Conservation (phyloP, 306 rosid species). For the Prinsepia uniflora region DNA sequence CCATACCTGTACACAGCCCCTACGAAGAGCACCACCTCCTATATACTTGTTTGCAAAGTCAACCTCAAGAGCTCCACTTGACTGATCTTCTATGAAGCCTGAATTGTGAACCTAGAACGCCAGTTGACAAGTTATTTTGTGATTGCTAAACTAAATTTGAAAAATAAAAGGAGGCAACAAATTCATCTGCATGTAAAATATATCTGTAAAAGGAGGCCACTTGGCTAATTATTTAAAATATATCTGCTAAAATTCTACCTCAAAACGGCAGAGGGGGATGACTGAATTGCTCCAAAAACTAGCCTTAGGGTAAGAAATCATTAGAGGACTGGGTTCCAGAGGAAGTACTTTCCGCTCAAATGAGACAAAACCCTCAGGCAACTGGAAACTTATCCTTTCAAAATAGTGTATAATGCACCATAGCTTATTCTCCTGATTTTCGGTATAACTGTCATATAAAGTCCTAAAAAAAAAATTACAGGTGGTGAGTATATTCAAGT, state of each 20-base stretch:
- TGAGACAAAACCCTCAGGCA: slow-evolving; percentile 70
- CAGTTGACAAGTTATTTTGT: slow-evolving; percentile 2
- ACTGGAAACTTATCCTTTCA: slow-evolving; percentile 59
- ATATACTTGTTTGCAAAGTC: slow-evolving; percentile 91
- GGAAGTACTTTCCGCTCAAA: slow-evolving; percentile 90
- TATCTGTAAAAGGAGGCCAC: too few relatives aligned
- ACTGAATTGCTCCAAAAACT: slow-evolving; percentile 66
- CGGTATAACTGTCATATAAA: slow-evolving; percentile 49
- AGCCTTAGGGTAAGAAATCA: slow-evolving; percentile 53
- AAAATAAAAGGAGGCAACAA: not conserved
- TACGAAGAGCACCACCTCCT: slow-evolving; percentile 84
- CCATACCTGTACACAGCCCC: slow-evolving; percentile 87
- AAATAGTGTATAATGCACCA: slow-evolving; percentile 78
- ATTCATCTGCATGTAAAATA: not conserved
- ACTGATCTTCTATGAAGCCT: slow-evolving; percentile 81
- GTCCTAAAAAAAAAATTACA: slow-evolving; percentile 46
- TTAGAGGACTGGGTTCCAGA: slow-evolving; percentile 32
- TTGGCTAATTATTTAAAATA: not conserved
- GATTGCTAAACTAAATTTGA: slow-evolving; percentile 8
- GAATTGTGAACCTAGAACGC: slow-evolving; percentile 52
- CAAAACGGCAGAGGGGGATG: slow-evolving; percentile 66
- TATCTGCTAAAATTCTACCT: slow-evolving; percentile 39
- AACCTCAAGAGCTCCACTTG: slow-evolving; percentile 71
- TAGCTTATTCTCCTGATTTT: slow-evolving; percentile 75
- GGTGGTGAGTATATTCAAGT: not conserved